A percentile compares a stretch with the other conserved stretches of the same genome.
These are phyloP conservation scores for Trichoderma sp. DNA, from an alignment of 2,329 filamentous ascomycete genomes.

Conservation along the genomic window DNA sequence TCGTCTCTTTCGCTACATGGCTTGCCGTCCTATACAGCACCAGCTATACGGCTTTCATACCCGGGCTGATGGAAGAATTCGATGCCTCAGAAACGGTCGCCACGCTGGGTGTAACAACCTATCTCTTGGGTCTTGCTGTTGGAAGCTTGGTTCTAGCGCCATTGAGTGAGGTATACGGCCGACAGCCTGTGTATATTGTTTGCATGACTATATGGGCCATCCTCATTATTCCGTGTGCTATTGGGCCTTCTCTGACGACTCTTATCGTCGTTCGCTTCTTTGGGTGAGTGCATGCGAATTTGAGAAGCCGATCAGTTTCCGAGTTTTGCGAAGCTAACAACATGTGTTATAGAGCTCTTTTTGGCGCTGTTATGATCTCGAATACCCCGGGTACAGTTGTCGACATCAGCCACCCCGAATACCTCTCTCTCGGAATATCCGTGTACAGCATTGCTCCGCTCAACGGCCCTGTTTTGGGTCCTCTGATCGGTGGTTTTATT, in stretches of 20 bases:
- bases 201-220: conserved; percentile 66
- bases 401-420: conserved; percentile 79
- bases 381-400: conserved; percentile 82
- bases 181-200: conserved; percentile 67
- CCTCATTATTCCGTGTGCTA: conserved; percentile 71
- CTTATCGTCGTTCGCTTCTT: conserved; percentile 76
- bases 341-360: conserved; percentile 46
- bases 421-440: conserved; percentile 81
- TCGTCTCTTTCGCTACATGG: conserved; percentile 50
- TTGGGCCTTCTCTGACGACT: conserved; percentile 63
- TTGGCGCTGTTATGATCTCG: conserved; percentile 73
- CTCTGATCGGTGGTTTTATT: conserved; percentile 70
- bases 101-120: conserved; percentile 76
- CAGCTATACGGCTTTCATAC: conserved; percentile 72
- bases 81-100: conserved; percentile 59
- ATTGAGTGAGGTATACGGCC: conserved; percentile 69
- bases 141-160: conserved; percentile 75
- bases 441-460: conserved; percentile 69
- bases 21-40: conserved; percentile 72
- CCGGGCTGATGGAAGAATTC: conserved; percentile 70
- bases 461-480: conserved; percentile 62
- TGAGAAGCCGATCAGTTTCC: neutral
- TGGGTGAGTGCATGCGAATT: conserved; percentile 48
- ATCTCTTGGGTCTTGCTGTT: conserved; percentile 71
- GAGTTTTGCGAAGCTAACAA: neutral